phyloP scores from a whole-genome alignment of 2,329 filamentous ascomycete genomes.

The Aspergillus terreus region DNA sequence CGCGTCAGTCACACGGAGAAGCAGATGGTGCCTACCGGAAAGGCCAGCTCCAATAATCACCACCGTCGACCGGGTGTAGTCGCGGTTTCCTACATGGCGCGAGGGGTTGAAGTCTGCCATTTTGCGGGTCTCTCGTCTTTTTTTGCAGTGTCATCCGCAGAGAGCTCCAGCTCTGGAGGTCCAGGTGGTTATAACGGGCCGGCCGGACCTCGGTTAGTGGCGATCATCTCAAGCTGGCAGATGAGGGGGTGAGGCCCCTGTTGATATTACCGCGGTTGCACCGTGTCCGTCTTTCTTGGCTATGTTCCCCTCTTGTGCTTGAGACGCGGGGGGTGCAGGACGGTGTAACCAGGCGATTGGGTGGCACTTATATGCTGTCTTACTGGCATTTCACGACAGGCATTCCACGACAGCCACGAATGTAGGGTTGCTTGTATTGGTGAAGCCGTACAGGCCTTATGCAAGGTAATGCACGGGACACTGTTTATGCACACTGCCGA shows the following conservation, averaged over 20 bases:
- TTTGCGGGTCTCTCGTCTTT: neutral
- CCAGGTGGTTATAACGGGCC: neutral
- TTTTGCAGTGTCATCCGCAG: neutral
- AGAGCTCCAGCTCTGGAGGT: neutral
- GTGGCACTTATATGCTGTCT: too few relatives aligned
- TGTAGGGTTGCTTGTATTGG: too few relatives aligned
- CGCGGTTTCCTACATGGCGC: slow-evolving; percentile 41
- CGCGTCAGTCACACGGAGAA: neutral
- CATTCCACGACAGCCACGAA: too few relatives aligned
- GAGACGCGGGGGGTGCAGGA: too few relatives aligned
- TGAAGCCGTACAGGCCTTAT: too few relatives aligned
- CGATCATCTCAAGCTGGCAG: neutral
- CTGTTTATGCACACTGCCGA: too few relatives aligned
- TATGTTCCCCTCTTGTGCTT: neutral
- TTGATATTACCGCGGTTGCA: neutral
- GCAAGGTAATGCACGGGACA: too few relatives aligned
- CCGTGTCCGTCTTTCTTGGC: neutral
- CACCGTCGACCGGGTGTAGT: slow-evolving; percentile 51
- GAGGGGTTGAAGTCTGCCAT: neutral
- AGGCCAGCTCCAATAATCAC: slow-evolving; percentile 57
- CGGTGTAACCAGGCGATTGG: too few relatives aligned
- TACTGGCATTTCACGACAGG: too few relatives aligned
- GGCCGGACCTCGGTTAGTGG: neutral
- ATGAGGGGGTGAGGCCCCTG: neutral
- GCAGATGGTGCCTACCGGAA: slow-evolving; percentile 37